Base-by-base conservation (phyloP, 1,284 basidiomycete species). In the Pseudozyma sp. region DNA sequence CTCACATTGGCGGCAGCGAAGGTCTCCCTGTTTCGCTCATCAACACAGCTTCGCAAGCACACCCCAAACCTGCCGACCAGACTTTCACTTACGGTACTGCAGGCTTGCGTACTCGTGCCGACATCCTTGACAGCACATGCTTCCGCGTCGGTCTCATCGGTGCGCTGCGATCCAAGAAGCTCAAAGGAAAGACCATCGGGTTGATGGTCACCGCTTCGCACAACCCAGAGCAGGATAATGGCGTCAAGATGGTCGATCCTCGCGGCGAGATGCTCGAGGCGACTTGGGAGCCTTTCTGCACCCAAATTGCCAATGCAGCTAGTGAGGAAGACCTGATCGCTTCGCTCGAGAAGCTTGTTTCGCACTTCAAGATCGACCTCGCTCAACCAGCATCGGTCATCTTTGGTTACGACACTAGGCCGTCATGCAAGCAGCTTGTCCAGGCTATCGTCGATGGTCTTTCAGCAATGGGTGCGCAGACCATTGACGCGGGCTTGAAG, bases 121-220 rank as follows among this genome's bases (percentile, higher is more conserved):
- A 87, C 78, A 88, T 89, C 42, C 89, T 99, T n/a, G 94, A 96
- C 78, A 93, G 92, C 36, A 95, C 96, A 40, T 89, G 98, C 75
- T 97, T 97, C 87, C 90, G 95, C 75, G 92, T 97, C 11, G 97
- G 94, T 8, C 87, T 99, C 43, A 88, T 99, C 21, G 96, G 96
- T 48, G 93, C 90, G 5, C 88, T 99, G 45, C 88, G 97, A 67
- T 97, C 94, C 86, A 96, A 93, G 87, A 91, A 90, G 75, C 88
- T 95, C 40, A 91, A 92, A 83, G 95, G 97, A 51, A 92, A 92
- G 85, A 92, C 91, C 39, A 92, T 99, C 80, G 97, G 97, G 36
- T 92, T 99, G 21, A 99, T 99, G 97, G 92, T 99, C 81, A 99
- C 97, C 42, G 97, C 97, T 5, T 97, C 94, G 25, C 97, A 99